Evolutionary conservation across 352 stramenopile species (phyloP).

Genomic region (Hyaloperonospora arabidopsidis): DNA sequence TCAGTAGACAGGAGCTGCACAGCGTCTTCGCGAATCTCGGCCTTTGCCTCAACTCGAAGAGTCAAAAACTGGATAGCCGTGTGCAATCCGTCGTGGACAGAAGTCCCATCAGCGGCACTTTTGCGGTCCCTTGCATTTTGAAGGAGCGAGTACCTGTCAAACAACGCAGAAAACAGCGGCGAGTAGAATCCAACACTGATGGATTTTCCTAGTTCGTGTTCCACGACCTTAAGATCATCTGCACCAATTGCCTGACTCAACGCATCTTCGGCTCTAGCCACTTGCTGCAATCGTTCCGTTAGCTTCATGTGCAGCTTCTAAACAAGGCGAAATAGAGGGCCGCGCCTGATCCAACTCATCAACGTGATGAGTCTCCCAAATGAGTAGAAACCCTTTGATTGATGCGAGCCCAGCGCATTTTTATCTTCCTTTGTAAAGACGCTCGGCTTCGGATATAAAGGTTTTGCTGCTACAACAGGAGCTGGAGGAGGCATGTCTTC

Average conservation of each 20-base stretch:
- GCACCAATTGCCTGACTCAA: conserved; percentile 30
- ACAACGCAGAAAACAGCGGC: conserved; percentile 36
- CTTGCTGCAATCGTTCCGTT: conserved; percentile 44
- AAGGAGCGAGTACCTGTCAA: conserved; percentile 38
- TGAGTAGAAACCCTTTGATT: conserved; percentile 32
- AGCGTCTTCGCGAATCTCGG: conserved; percentile 54
- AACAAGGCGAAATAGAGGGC: conserved; percentile 15
- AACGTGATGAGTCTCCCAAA: conserved; percentile 32
- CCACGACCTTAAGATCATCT: conserved; percentile 31
- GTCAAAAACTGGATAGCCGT: conserved; percentile 52
- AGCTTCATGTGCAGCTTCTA: conserved; percentile 26
- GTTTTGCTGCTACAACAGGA: conserved; percentile 6
- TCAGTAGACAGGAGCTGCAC: conserved; percentile 43
- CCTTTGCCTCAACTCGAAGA: conserved; percentile 35
- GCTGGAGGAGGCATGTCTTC: conserved; percentile 3
- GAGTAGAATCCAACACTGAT: conserved; percentile 57
- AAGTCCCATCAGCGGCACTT: conserved; percentile 4
- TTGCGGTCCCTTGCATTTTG: conserved; percentile 15
- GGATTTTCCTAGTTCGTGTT: conserved; percentile 43
- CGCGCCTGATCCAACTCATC: conserved; percentile 23
- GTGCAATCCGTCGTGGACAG: conserved; percentile 37
- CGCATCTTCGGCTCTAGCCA: conserved; percentile 33
- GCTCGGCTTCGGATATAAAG: conserved; percentile 7
- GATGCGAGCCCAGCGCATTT: conserved; percentile 8
- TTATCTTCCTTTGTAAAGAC: conserved; percentile 14